Evolutionary conservation across 495 filamentous ascomycete genomes (phyloP).

Genomic region (Tuber aestivum): DNA sequence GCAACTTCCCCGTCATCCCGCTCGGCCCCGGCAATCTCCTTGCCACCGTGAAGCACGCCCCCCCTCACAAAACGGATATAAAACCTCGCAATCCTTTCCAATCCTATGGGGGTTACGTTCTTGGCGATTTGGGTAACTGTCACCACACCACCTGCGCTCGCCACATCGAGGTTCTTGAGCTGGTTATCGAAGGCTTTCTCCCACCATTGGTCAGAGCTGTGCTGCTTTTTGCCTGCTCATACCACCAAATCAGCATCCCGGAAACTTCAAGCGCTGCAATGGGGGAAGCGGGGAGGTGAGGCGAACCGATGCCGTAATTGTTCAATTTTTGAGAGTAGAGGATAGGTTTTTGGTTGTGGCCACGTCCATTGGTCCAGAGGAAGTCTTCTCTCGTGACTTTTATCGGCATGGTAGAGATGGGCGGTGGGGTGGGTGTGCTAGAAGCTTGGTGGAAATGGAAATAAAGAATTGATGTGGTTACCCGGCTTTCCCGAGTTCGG

Average conservation of each 20-base stretch:
- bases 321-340: slow-evolving; percentile 41
- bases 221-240: slow-evolving; percentile 36
- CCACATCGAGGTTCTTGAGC: slow-evolving; percentile 41
- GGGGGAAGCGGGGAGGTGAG: not conserved
- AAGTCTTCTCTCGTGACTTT: slow-evolving; percentile 39
- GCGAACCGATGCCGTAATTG: slow-evolving; percentile 33
- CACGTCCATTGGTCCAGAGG: slow-evolving; percentile 40
- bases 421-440: not conserved
- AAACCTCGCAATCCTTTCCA: slow-evolving; percentile 30
- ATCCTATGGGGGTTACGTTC: slow-evolving; percentile 30
- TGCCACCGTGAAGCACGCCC: slow-evolving; percentile 29
- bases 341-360: slow-evolving; percentile 40
- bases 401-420: slow-evolving; percentile 31
- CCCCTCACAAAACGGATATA: slow-evolving; percentile 39
- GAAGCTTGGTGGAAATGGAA: not conserved
- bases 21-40: slow-evolving; percentile 23
- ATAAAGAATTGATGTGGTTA: not conserved
- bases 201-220: slow-evolving; percentile 41
- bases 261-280: not conserved
- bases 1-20: slow-evolving; percentile 17
- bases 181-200: slow-evolving; percentile 40
- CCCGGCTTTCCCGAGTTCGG: not conserved
- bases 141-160: slow-evolving; percentile 27
- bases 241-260: slow-evolving; percentile 7
- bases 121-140: slow-evolving; percentile 36